phyloP scores from a whole-genome alignment of 768 basidiomycete genomes.

The Rhizopogon vesiculosus region DNA sequence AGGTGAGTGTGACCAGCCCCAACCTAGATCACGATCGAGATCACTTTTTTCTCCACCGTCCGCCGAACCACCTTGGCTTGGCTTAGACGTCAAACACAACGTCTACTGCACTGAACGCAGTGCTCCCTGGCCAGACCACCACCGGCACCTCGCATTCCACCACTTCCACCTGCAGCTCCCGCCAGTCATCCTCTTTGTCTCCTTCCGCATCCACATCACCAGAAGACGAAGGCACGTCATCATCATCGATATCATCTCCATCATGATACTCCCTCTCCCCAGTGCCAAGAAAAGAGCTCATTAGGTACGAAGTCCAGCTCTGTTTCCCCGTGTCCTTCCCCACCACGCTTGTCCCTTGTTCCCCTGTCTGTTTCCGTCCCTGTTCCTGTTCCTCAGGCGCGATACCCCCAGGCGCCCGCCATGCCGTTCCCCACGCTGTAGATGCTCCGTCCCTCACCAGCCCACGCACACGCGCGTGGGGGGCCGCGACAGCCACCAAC shows the following conservation, averaged over 20 bases:
- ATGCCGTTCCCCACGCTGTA: conserved; percentile 71
- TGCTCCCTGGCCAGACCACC: conserved; percentile 85
- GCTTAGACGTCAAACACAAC: conserved; percentile 70
- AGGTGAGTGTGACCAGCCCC: too few species aligned
- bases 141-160: conserved; percentile 95
- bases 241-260: conserved; percentile 39
- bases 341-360: not conserved
- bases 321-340: not conserved
- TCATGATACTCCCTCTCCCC: conserved; percentile 54
- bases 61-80: too few species aligned
- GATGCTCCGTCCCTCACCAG: conserved; percentile 52
- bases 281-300: conserved; percentile 33
- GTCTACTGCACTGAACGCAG: conserved; percentile 74
- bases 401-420: conserved; percentile 52
- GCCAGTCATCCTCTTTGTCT: conserved; percentile 60
- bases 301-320: conserved; percentile 37
- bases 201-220: conserved; percentile 46
- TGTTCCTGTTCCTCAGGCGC: conserved; percentile 52
- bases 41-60: not conserved
- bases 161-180: conserved; percentile 68
- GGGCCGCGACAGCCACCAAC: conserved; percentile 68
- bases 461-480: conserved; percentile 37
- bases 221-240: conserved; percentile 14
- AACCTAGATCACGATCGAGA: not conserved
- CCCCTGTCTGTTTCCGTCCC: too few species aligned